Percentiles rank a stretch among this genome's conserved stretches.
phyloP scores from a whole-genome alignment of 2,329 filamentous ascomycete genomes.

The Sclerotinia nivalis region DNA sequence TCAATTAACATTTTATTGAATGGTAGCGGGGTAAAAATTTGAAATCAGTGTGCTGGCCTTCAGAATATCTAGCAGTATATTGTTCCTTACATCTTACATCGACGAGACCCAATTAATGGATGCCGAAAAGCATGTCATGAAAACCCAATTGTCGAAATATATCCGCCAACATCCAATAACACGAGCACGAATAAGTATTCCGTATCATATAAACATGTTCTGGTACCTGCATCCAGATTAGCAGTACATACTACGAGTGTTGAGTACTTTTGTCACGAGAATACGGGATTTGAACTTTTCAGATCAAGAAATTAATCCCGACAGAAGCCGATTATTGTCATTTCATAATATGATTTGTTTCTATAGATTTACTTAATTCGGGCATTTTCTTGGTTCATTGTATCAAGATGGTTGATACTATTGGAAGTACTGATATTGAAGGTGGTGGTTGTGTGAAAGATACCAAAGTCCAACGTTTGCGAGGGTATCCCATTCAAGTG shows the following conservation, averaged over 20 bases:
- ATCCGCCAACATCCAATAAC: not conserved
- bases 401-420: not conserved
- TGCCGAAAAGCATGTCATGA: slow-evolving; percentile 8
- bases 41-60: not conserved
- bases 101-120: too few species aligned
- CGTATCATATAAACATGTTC: not conserved
- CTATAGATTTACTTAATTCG: not conserved
- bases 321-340: not conserved
- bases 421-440: not conserved
- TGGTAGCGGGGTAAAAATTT: not conserved
- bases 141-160: not conserved
- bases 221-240: not conserved
- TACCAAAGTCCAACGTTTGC: not conserved
- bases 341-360: not conserved
- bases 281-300: not conserved
- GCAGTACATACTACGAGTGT: too few species aligned
- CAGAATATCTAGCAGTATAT: too few species aligned
- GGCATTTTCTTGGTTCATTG: not conserved
- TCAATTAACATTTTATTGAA: too few species aligned
- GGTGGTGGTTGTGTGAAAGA: not conserved
- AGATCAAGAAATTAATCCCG: not conserved
- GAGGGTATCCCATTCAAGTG: slow-evolving; percentile 1
- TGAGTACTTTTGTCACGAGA: too few species aligned
- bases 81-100: not conserved
- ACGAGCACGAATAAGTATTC: not conserved